Base-by-base conservation (phyloP, 2,329 filamentous ascomycete species). In the Leptoxyphium fumago region DNA sequence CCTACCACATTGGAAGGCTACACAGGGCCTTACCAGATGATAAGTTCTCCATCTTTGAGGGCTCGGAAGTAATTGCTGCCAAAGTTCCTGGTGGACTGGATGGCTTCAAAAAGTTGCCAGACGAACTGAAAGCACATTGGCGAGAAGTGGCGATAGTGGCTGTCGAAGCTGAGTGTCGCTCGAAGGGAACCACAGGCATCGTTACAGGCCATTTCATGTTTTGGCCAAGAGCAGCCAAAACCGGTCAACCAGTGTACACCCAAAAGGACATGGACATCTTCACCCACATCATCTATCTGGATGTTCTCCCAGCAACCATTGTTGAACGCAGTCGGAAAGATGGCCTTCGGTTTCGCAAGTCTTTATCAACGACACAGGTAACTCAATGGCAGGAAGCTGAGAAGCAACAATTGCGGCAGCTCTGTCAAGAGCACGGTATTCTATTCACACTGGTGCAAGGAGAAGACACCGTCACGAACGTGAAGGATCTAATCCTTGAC, bases 241-340 rank as follows among this genome's bases (percentile, higher is more conserved):
- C 3, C 3, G 21, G 21, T 26, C 21, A 4, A 26, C 21, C 32
- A 36, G 32, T 36, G 11, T 15, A 36, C 32, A 36, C 32, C 3
- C 32, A 36, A 9, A 36, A 9, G 13, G 75, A 80, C 45, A 41
- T 68, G 3, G 38, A 61, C 0, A 64, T 56, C 0, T 80, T 67
- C 53, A 76, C 73, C 0, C 74, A 80, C 49, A 73, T 82, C 11
- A 38, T 81, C 10, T 80, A 80, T 50, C 52, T 80, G 26, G 57
- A 73, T 38, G 51, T 66, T 1, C 50, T 62, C 1, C 48, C 63
- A 0, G 50, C 64, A 1, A 18, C 55, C 1, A 55, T 78, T 13
- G 13, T 14, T 10, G 46, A 47, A 1, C 42, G 65, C 14, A 61
- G 64, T n/a, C 30, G 28, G 0, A 42, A 56, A 0, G 72, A 78